Percentiles rank a stretch among this genome's conserved stretches.
phyloP scores from a whole-genome alignment of 2,329 filamentous ascomycete species.

The Clarireedia monteithiana region DNA sequence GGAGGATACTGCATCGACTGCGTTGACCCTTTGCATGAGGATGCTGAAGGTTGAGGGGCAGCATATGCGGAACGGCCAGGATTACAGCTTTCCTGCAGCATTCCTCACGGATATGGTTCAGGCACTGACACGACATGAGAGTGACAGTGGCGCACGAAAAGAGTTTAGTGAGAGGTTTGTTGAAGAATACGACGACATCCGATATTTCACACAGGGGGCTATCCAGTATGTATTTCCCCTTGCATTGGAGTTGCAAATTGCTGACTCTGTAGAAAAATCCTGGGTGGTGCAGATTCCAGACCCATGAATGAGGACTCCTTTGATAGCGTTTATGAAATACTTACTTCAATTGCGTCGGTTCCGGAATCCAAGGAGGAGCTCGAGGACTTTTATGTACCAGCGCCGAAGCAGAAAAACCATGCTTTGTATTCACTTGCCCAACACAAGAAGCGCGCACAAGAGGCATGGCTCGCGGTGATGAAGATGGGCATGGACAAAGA shows the following conservation, averaged over 20 bases:
- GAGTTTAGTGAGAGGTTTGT: constrained; percentile 75
- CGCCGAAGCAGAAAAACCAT: constrained; percentile 61
- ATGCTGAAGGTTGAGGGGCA: constrained; percentile 73
- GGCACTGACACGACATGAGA: constrained; percentile 49
- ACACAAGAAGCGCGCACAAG: constrained; percentile 74
- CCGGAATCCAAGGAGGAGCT: constrained; percentile 60
- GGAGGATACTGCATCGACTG: constrained; percentile 60
- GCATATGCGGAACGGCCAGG: constrained; percentile 50
- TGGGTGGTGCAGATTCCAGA: constrained; percentile 25
- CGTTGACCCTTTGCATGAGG: constrained; percentile 74
- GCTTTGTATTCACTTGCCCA: constrained; percentile 55
- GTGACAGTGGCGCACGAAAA: constrained; percentile 51
- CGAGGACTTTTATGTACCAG: constrained; percentile 58
- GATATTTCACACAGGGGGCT: constrained; percentile 72
- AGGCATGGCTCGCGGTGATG: constrained; percentile 78
- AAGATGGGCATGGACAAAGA: constrained; percentile 57
- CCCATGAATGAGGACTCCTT: constrained; percentile 34
- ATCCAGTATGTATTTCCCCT: constrained; percentile 51
- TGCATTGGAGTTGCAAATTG: constrained; percentile 10
- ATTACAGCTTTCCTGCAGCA: constrained; percentile 60
- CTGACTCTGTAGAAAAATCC: constrained; percentile 26
- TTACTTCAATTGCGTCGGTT: constrained; percentile 61
- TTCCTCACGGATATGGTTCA: constrained; percentile 60
- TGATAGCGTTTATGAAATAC: constrained; percentile 51
- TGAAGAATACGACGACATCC: constrained; percentile 73